Evolutionary conservation across 2,329 filamentous ascomycete genomes (phyloP).

Genomic region (Paecilomyces formosus): DNA sequence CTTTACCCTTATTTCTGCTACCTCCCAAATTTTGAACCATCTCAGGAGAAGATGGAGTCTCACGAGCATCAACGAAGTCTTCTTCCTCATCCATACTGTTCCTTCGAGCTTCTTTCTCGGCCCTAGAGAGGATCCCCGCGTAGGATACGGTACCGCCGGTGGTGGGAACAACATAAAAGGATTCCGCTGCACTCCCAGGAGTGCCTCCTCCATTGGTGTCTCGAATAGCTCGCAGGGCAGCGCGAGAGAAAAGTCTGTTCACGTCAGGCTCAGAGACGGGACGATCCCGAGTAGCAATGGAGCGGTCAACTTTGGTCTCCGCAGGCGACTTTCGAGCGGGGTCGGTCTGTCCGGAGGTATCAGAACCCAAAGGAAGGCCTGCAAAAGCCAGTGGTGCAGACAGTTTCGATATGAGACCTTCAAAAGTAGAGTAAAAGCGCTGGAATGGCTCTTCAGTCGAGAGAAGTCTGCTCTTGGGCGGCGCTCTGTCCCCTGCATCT

Average conservation of each 20-base stretch:
- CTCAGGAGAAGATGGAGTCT: constrained; percentile 50
- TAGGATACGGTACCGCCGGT: constrained; percentile 90
- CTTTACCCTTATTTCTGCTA: constrained; percentile 30
- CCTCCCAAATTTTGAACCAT: constrained; percentile 33
- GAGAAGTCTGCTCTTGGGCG: constrained; percentile 11
- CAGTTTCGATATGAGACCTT: constrained; percentile 77
- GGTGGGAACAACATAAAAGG: constrained; percentile 91
- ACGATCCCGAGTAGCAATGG: constrained; percentile 32
- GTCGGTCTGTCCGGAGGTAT: constrained; percentile 25
- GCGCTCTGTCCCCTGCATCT: constrained; percentile 19
- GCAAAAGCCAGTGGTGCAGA: constrained; percentile 90
- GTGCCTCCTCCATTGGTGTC: constrained; percentile 54
- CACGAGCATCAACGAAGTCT: constrained; percentile 82
- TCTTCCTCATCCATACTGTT: constrained; percentile 60
- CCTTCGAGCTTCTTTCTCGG: constrained; percentile 35
- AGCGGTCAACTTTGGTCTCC: constrained; percentile 29
- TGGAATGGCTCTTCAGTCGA: constrained; percentile 69
- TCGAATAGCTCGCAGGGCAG: constrained; percentile 70
- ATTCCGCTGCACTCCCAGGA: constrained; percentile 55
- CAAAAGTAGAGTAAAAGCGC: constrained; percentile 87
- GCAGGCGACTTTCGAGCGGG: constrained; percentile 23
- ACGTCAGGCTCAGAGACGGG: constrained; percentile 62
- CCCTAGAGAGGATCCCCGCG: constrained; percentile 68
- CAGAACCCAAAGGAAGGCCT: constrained; percentile 66
- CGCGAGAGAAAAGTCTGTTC: constrained; percentile 74